Evolutionary conservation across 176 grass and related monocot species (phyloP), one percentile per base, ranked within the genome.

Genomic region (Triticum turgidum): DNA sequence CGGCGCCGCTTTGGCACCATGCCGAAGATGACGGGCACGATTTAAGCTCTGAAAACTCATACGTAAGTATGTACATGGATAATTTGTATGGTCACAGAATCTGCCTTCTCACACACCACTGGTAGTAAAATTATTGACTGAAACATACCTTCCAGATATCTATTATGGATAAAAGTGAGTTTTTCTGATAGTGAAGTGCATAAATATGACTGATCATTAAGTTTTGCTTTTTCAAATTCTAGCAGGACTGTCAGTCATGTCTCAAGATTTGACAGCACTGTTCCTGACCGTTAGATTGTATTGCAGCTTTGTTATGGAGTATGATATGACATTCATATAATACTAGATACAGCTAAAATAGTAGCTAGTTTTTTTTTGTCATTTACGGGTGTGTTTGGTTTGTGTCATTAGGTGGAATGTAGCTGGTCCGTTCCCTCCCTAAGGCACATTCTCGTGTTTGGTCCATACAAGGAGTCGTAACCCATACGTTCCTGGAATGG

Each of bases 231-330:
- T 61, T 73, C 27, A 34, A 69, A 27, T 78, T 67, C 37, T 77
- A 91, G 83, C 88, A 97, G 95, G 95, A 90, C 44, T 95, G 25
- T 97, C 95, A 34, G 85, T 97, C 22, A 97, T 91, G 87, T 88
- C 95, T 30, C 95, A 95, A 67, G 90, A 95, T 89, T 75, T 97
- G 73, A 95, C 95, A 17, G 91, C 95, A 66, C 65, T 97, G 51
- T 95, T 97, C 91, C 89, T 95, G 83, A 87, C 92, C 41, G 92
- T 91, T 88, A 97, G 92, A 86, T 75, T 97, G 22, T 95, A 97
- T 71, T 95, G 91, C 64, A 97, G 92, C 76, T 86, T 97, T 82
- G 92, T 93, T 52, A 97, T 97, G 91, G 95, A 97, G 83, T 42
- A 10, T 42, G 41, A 42, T 97, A 94, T 88, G 95, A 95, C 84